phyloP scores from a whole-genome alignment of 164 flowering plant genomes.

The Protea cynaroides region DNA sequence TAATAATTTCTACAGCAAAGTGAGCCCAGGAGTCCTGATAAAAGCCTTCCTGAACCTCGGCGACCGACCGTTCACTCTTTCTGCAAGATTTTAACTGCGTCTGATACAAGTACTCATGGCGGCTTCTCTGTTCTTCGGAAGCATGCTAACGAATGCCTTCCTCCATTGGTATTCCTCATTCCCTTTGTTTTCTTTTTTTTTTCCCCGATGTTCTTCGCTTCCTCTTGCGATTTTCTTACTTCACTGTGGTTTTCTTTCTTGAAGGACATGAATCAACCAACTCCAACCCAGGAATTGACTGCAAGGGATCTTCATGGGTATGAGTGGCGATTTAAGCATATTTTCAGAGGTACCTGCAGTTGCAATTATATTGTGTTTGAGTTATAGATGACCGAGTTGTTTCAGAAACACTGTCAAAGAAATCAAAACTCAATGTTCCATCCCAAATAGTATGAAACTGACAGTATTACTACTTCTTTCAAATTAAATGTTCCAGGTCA shows the following conservation, averaged over 20 bases:
- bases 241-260: constrained; percentile 1
- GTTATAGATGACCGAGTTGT: background rate
- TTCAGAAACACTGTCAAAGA: background rate
- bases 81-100: constrained; percentile 86
- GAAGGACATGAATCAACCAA: constrained; percentile 68
- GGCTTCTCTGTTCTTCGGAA: constrained; percentile 92
- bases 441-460: background rate
- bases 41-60: constrained; percentile 32
- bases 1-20: constrained; percentile 36
- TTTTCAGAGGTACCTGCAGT: constrained; percentile 55
- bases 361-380: background rate
- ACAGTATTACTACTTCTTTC: background rate
- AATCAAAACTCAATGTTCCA: background rate
- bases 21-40: constrained; percentile 61
- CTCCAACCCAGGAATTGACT: constrained; percentile 73
- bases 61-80: constrained; percentile 57
- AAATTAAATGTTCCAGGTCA: constrained; percentile 49
- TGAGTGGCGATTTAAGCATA: constrained; percentile 84
- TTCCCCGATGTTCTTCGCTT: background rate
- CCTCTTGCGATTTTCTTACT: background rate
- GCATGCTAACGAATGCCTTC: constrained; percentile 90
- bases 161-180: constrained; percentile 53
- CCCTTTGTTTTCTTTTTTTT: background rate
- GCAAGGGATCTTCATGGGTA: constrained; percentile 81
- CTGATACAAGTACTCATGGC: constrained; percentile 97